A percentile compares a stretch with the other conserved stretches of the same genome.
These are phyloP conservation scores for Simplicillium aogashimaense DNA, from an alignment of 2,329 filamentous ascomycete genomes.

Conservation along the genomic window DNA sequence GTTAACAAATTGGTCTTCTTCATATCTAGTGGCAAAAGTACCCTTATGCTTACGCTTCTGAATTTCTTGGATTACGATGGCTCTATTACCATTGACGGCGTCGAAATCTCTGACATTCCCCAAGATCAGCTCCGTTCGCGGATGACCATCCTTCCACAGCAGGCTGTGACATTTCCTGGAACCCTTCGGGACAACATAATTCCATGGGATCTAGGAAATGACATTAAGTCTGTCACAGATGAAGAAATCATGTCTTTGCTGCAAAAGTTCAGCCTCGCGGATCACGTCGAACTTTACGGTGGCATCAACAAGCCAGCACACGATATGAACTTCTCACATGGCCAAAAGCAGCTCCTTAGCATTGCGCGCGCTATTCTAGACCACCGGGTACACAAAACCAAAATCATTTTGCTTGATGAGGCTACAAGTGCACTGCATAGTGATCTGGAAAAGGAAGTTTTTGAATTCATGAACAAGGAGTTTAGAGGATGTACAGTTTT, in stretches of 20 bases:
- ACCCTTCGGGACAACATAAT: not conserved
- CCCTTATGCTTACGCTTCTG: not conserved
- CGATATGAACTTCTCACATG: too few species aligned
- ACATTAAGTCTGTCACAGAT: too few species aligned
- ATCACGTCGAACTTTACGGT: too few species aligned
- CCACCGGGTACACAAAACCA: not conserved
- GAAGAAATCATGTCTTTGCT: too few species aligned
- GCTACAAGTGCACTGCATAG: conserved; percentile 13
- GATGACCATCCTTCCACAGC: not conserved
- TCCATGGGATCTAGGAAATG: not conserved
- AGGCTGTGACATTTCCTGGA: not conserved
- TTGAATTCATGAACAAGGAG: too few species aligned
- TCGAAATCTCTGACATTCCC: not conserved
- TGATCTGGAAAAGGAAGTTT: too few species aligned
- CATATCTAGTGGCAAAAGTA: not conserved
- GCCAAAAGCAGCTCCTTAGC: too few species aligned
- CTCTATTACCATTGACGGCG: not conserved
- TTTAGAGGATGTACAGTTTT: too few species aligned
- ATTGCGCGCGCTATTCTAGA: too few species aligned
- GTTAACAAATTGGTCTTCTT: not conserved
- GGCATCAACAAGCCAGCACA: too few species aligned
- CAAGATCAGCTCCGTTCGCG: not conserved
- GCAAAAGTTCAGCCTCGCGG: too few species aligned
- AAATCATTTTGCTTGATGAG: conserved; percentile 23
- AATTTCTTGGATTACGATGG: not conserved